Conservation (phyloP, 176 grass and related monocot species). For the Pontederia crassipes region DNA sequence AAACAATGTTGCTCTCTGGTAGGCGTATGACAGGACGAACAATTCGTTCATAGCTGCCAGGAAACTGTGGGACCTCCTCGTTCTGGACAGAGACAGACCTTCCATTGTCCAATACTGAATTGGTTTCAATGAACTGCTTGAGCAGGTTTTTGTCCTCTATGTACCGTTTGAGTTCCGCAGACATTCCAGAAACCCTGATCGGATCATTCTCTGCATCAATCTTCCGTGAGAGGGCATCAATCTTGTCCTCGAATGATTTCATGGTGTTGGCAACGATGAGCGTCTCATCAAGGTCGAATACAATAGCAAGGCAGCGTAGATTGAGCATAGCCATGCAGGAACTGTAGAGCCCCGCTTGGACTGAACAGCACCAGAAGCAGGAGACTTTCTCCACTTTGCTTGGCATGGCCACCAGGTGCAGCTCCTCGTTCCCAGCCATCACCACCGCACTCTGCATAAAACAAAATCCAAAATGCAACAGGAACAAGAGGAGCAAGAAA, state of each 20-base stretch:
- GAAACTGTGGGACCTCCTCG: conserved; percentile 47
- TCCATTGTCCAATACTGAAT: conserved; percentile 52
- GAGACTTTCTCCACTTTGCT: conserved; percentile 57
- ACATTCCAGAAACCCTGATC: conserved; percentile 64
- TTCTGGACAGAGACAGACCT: conserved; percentile 47
- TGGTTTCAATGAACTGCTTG: conserved; percentile 72
- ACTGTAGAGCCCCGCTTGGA: conserved; percentile 49
- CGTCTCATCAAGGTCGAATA: conserved; percentile 95
- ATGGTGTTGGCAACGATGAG: conserved; percentile 98
- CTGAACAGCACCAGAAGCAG: conserved; percentile 95
- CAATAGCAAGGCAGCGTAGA: conserved; percentile 71
- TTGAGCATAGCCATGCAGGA: conserved; percentile 80
- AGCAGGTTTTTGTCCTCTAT: conserved; percentile 76
- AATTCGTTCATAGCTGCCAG: conserved; percentile 40
- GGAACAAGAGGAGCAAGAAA: background rate
- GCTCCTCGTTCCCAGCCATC: conserved; percentile 63
- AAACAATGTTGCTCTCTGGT: conserved; percentile 67
- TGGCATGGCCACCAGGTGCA: conserved; percentile 93
- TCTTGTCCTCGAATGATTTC: conserved; percentile 77
- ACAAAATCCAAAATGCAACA: background rate
- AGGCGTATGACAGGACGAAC: conserved; percentile 69
- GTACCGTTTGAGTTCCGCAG: conserved; percentile 87
- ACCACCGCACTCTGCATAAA: conserved; percentile 75
- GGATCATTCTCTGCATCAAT: conserved; percentile 79
- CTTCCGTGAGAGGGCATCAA: conserved; percentile 48